These are phyloP conservation scores for Silene noctiflora DNA, from an alignment of 179 eudicot species.

Conservation along the genomic window DNA sequence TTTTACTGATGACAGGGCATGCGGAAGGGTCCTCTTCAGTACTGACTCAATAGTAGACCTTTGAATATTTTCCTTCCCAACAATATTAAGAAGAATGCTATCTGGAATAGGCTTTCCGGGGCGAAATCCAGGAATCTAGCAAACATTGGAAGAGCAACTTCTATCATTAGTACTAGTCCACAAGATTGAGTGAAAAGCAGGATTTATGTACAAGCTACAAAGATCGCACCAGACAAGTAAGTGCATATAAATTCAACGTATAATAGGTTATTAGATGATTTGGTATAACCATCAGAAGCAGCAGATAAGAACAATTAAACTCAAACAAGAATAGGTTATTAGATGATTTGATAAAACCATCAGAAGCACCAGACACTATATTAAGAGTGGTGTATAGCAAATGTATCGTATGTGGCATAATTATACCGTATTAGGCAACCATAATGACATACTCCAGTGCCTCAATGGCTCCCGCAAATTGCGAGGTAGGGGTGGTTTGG, in stretches of 20 bases:
- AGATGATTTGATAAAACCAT: neutral
- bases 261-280: neutral
- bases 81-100: conserved; percentile 50
- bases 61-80: conserved; percentile 59
- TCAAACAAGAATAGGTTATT: no score
- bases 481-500: no score
- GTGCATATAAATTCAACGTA: neutral
- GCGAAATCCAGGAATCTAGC: conserved; percentile 98
- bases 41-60: conserved; percentile 77
- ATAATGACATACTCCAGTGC: no score
- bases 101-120: conserved; percentile 89
- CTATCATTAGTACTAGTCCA: neutral
- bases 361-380: no score
- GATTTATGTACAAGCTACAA: neutral
- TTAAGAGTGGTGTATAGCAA: no score
- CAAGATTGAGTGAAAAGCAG: neutral
- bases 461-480: no score
- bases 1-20: conserved; percentile 84
- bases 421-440: no score
- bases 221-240: conserved; percentile 1
- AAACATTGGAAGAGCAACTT: conserved; percentile 12
- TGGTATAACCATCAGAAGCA: no score
- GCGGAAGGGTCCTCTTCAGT: conserved; percentile 89
- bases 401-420: no score
- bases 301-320: no score